Conservation (phyloP, 1,284 basidiomycete species). For the Puccinia brachypodii region DNA sequence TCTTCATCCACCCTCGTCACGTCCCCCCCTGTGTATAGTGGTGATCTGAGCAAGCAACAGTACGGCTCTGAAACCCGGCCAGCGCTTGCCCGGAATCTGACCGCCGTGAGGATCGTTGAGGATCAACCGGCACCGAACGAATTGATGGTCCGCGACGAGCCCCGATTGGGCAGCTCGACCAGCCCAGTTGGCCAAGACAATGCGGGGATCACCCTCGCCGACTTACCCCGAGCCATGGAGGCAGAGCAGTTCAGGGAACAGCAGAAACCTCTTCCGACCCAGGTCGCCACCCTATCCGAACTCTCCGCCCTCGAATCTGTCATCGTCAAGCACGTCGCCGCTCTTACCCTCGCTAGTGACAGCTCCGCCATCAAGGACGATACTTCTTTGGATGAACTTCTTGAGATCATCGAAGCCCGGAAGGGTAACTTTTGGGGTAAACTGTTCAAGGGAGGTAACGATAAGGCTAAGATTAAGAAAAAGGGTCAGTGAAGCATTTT, state of each 20-base stretch:
- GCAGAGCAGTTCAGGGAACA: slow-evolving; percentile 85
- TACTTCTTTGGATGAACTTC: slow-evolving; percentile 84
- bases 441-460: slow-evolving; percentile 83
- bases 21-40: not conserved
- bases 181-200: slow-evolving; percentile 25
- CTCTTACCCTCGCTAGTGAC: slow-evolving; percentile 70
- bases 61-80: slow-evolving; percentile 48
- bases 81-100: slow-evolving; percentile 51
- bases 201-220: slow-evolving; percentile 74
- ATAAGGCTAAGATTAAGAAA: slow-evolving; percentile 63
- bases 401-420: slow-evolving; percentile 88
- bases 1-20: slow-evolving; percentile 14
- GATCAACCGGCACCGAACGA: slow-evolving; percentile 49
- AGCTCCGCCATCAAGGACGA: slow-evolving; percentile 73
- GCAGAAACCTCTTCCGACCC: slow-evolving; percentile 71
- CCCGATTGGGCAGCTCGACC: not conserved
- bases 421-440: slow-evolving; percentile 97
- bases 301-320: slow-evolving; percentile 79
- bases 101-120: slow-evolving; percentile 54
- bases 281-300: slow-evolving; percentile 74
- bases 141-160: slow-evolving; percentile 13
- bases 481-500: slow-evolving; percentile 50
- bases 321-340: slow-evolving; percentile 88
- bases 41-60: slow-evolving; percentile 31
- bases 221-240: slow-evolving; percentile 89